These are phyloP conservation scores for Cenococcum geophilum DNA, from an alignment of 495 filamentous ascomycete genomes.

Conservation along the genomic window DNA sequence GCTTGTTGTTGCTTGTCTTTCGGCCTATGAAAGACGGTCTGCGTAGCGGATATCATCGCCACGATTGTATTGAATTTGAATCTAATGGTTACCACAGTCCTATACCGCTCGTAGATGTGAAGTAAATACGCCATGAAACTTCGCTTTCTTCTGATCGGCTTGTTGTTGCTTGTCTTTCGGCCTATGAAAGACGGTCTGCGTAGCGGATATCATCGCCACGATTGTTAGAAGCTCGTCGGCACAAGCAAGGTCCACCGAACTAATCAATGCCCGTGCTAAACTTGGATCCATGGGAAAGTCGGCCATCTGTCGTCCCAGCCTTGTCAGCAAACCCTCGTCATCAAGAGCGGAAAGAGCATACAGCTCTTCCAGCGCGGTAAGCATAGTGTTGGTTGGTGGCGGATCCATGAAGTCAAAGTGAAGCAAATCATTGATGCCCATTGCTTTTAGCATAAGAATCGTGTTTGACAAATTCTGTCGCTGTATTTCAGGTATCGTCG, in stretches of 20 bases:
- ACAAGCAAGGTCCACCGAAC: slow-evolving; percentile 78
- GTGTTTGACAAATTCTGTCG: slow-evolving; percentile 89
- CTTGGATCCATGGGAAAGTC: slow-evolving; percentile 94
- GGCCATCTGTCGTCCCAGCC: slow-evolving; percentile 92
- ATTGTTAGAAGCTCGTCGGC: slow-evolving; percentile 92
- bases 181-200: slow-evolving; percentile 81
- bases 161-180: slow-evolving; percentile 95
- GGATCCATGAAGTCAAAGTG: slow-evolving; percentile 99
- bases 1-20: slow-evolving; percentile 95
- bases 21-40: slow-evolving; percentile 84
- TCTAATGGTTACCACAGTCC: too few species aligned
- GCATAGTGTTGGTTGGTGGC: slow-evolving; percentile 94
- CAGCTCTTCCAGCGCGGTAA: slow-evolving; percentile 90
- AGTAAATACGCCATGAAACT: too few species aligned
- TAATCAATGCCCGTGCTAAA: slow-evolving; percentile 83
- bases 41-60: slow-evolving; percentile 76
- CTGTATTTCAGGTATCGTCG: slow-evolving; percentile 93
- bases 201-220: slow-evolving; percentile 80
- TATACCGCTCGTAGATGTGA: too few species aligned
- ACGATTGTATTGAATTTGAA: too few species aligned
- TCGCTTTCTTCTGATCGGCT: slow-evolving; percentile 94
- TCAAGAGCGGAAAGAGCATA: slow-evolving; percentile 90
- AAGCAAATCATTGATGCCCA: slow-evolving; percentile 97
- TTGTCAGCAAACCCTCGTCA: slow-evolving; percentile 91
- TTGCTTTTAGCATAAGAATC: slow-evolving; percentile 97